Evolutionary conservation across 805 yeast genomes (phyloP).

Genomic region (Saccharomyces eubayanus): DNA sequence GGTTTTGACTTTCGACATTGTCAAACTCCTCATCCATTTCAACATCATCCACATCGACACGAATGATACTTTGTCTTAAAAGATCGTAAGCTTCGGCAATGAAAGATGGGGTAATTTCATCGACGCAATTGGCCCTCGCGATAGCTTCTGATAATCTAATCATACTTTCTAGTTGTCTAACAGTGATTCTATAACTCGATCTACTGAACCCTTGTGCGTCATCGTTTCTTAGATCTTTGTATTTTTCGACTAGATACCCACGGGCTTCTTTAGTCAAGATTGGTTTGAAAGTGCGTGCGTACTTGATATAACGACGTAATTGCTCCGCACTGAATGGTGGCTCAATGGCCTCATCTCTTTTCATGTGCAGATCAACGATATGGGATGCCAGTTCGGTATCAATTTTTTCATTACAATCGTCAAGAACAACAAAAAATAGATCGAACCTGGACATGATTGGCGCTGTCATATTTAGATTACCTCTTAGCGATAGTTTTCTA

Average conservation of each 20-base stretch:
- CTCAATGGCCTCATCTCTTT: constrained; percentile 77
- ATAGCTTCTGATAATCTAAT: constrained; percentile 90
- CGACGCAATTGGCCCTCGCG: constrained; percentile 93
- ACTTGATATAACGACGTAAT: constrained; percentile 76
- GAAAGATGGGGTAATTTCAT: constrained; percentile 70
- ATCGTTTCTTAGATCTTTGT: constrained; percentile 78
- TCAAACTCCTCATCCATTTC: constrained; percentile 64
- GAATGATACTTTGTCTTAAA: constrained; percentile 81
- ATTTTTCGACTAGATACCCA: constrained; percentile 62
- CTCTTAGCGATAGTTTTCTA: constrained; percentile 70
- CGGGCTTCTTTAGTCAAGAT: constrained; percentile 75
- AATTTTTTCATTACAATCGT: constrained; percentile 84
- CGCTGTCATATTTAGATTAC: constrained; percentile 90
- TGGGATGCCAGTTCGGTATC: constrained; percentile 89
- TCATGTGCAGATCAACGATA: constrained; percentile 88
- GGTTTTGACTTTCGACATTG: constrained; percentile 3
- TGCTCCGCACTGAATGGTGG: constrained; percentile 89
- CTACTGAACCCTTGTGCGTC: constrained; percentile 79
- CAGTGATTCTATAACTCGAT: constrained; percentile 88
- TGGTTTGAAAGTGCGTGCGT: constrained; percentile 90
- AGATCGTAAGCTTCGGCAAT: constrained; percentile 91
- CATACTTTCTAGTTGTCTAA: constrained; percentile 92
- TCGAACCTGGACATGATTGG: constrained; percentile 99
- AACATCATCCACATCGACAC: constrained; percentile 89
- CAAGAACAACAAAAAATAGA: constrained; percentile 85